A percentile compares a stretch with the other conserved stretches of the same genome.
These are phyloP conservation scores for Cadophora luteo-olivacea DNA, from an alignment of 2,329 filamentous ascomycete species.

Conservation along the genomic window DNA sequence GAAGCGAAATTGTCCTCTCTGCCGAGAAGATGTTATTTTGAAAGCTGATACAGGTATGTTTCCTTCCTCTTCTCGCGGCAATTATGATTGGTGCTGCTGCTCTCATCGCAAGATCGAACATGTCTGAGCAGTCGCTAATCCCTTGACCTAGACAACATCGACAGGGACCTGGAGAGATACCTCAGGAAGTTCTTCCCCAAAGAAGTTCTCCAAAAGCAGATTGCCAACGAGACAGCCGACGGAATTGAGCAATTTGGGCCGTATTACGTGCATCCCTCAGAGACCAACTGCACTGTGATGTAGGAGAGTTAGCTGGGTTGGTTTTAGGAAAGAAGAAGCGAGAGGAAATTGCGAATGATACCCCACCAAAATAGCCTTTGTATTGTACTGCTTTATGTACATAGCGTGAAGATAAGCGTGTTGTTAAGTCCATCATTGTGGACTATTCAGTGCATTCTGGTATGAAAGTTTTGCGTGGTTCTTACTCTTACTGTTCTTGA, in stretches of 20 bases:
- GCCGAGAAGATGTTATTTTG: slow-evolving; percentile 74
- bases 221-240: slow-evolving; percentile 77
- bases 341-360: slow-evolving; percentile 15
- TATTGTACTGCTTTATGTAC: slow-evolving; percentile 6
- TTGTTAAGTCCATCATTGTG: neutral
- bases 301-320: neutral
- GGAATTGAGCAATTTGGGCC: slow-evolving; percentile 75
- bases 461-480: no score
- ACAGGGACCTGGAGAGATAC: slow-evolving; percentile 70
- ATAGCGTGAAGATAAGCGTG: neutral
- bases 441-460: no score
- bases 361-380: slow-evolving; percentile 10
- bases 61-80: neutral
- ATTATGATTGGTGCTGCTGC: neutral
- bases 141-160: slow-evolving; percentile 65
- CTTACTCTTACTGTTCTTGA: no score
- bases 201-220: slow-evolving; percentile 71
- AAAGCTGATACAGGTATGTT: slow-evolving; percentile 68
- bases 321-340: neutral
- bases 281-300: slow-evolving; percentile 12
- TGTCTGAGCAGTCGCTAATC: neutral
- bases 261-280: slow-evolving; percentile 56
- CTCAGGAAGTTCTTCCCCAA: slow-evolving; percentile 78
- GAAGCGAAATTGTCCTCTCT: slow-evolving; percentile 76
- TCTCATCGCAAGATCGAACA: neutral